Conservation (phyloP, 495 filamentous ascomycete genomes). For the Halenospora varia region DNA sequence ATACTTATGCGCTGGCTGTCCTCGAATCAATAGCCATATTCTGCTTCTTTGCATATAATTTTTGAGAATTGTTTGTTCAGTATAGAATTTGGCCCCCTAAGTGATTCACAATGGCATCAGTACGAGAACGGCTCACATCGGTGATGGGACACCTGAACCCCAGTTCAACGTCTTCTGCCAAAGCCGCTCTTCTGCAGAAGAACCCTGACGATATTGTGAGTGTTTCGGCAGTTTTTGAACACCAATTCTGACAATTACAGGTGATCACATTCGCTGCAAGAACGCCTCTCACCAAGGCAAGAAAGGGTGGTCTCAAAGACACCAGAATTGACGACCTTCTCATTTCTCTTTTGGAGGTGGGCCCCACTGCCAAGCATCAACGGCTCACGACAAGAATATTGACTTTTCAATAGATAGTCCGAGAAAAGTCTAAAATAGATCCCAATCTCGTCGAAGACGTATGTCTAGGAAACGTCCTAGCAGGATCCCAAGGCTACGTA, state of each 20-base stretch:
- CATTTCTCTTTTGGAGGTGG: conserved; percentile 50
- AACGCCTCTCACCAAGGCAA: conserved; percentile 72
- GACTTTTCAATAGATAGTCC: conserved; percentile 60
- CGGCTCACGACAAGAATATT: background rate
- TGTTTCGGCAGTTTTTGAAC: background rate
- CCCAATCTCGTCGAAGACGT: conserved; percentile 87
- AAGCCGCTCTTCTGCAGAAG: conserved; percentile 18
- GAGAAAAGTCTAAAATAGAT: conserved; percentile 70
- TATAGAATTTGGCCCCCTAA: background rate
- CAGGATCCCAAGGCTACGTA: conserved; percentile 86
- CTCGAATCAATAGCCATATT: background rate
- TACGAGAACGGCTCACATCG: conserved; percentile 9
- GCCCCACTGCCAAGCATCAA: background rate
- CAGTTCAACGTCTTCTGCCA: conserved; percentile 23
- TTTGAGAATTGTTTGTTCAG: background rate
- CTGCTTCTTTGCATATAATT: background rate
- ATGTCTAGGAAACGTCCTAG: conserved; percentile 86
- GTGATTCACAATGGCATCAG: conserved; percentile 7
- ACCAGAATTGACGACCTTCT: conserved; percentile 80
- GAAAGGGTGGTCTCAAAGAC: conserved; percentile 90
- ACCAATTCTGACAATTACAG: conserved; percentile 25
- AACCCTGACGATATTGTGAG: conserved; percentile 51
- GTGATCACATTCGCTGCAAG: conserved; percentile 85
- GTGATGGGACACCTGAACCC: conserved; percentile 19
- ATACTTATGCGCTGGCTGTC: background rate